Conservation (phyloP, 345 rosid species). For the Populus tremula region DNA sequence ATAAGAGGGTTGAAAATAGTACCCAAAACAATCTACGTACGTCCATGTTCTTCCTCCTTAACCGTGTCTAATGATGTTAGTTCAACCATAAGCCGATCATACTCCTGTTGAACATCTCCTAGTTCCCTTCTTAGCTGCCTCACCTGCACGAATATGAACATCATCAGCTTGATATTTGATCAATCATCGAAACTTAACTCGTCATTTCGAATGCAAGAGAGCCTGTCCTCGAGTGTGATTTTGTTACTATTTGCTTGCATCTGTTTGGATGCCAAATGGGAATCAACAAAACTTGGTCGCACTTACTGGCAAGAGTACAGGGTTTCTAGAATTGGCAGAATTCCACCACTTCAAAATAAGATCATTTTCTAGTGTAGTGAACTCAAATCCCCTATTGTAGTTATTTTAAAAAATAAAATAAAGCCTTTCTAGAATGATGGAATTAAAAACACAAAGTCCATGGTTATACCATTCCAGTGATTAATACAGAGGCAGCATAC, state of each 20-base stretch:
- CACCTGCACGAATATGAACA: constrained; percentile 37
- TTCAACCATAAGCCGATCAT: constrained; percentile 41
- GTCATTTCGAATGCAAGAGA: not conserved
- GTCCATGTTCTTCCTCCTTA: constrained; percentile 40
- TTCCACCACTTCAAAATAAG: too few species aligned
- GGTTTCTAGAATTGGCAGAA: too few species aligned
- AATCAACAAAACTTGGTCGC: not conserved
- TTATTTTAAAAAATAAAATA: too few species aligned
- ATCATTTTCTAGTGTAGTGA: too few species aligned
- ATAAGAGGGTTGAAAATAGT: not conserved
- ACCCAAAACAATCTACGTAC: constrained; percentile 17
- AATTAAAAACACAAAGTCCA: not conserved
- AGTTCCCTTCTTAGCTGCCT: constrained; percentile 48
- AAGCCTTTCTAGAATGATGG: too few species aligned
- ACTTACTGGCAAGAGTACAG: too few species aligned
- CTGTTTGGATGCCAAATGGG: not conserved
- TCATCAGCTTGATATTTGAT: not conserved
- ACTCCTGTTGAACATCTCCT: constrained; percentile 36
- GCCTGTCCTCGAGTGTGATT: too few species aligned
- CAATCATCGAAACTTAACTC: not conserved
- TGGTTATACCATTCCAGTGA: not conserved
- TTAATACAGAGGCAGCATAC: not conserved
- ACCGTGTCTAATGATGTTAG: constrained; percentile 34
- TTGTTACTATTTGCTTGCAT: too few species aligned
- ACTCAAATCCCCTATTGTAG: too few species aligned